Evolutionary conservation across 2,329 filamentous ascomycete species (phyloP), one percentile per base, ranked within the genome.

Genomic region (Oidium heveae): DNA sequence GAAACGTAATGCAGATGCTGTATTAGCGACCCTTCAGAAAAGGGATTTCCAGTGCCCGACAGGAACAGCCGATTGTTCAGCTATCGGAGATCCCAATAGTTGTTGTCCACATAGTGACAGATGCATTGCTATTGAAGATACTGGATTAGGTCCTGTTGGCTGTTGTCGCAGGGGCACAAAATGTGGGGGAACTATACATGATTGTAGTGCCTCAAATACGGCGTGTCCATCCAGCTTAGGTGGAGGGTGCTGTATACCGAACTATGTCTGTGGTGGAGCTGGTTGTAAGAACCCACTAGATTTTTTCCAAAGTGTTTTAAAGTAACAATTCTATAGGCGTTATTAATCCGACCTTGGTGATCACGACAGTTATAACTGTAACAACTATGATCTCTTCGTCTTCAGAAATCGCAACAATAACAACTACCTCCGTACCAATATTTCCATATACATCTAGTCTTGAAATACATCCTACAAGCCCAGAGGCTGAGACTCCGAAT

Each of bases 171-270:
- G 70, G 37, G 83, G 82, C 3, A 68, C 71, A 46, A 73, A 66
- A 6, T 89, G 84, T 64, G 73, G 73, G 3, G 80, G 81, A 10
- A 68, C 68, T 0, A 77, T 88, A 6, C 74, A 73, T 0, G 63
- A 63, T n/a, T 88, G 84, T 70, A 58, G 71, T 2, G 68, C 70
- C 4, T 79, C 74, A 43, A 79, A 82, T 57, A 74, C 75, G 12
- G 75, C 76, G 52, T 89, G 84, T 63, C 71, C 79, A 0, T 71
- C 75, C 8, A 72, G 73, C 36, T 65, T 80, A 0, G 84, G 83
- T 2, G 84, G 83, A 15, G 84, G 84, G 2, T 89, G 84, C 63
- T 89, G 84, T 64, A 77, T 87, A 12, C 71, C 78, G 0, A 82
- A 82, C 4, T 87, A 77, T 62, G 70, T 75, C 1, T 89, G 84